Percentiles rank a stretch among this genome's conserved stretches.
Conservation (phyloP, 1,284 basidiomycete species). For the Phellopilus nigrolimitatus region DNA sequence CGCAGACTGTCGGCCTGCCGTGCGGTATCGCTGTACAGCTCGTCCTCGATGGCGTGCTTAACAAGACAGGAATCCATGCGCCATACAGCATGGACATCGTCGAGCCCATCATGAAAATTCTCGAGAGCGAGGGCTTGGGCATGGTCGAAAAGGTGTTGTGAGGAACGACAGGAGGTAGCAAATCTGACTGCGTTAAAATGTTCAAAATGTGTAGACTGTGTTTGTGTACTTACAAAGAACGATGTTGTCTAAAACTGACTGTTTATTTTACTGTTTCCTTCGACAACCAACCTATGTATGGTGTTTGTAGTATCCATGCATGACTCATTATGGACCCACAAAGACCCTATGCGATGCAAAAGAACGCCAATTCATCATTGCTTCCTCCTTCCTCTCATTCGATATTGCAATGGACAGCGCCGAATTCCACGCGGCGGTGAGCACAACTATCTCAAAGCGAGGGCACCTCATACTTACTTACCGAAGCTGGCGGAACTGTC, state of each 20-base stretch:
- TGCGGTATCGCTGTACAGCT: conserved; percentile 91
- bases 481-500: not conserved
- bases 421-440: conserved; percentile 59
- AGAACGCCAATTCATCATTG: not conserved
- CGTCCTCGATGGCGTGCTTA: conserved; percentile 75
- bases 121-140: conserved; percentile 83
- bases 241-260: no score
- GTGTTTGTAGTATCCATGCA: no score
- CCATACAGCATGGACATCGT: conserved; percentile 90
- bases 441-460: conserved; percentile 21
- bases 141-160: conserved; percentile 71
- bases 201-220: not conserved
- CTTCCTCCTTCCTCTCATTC: not conserved
- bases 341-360: not conserved
- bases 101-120: conserved; percentile 68
- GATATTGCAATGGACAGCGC: conserved; percentile 46
- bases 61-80: conserved; percentile 76
- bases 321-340: conserved; percentile 9
- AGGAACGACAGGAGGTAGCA: not conserved
- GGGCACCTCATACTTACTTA: not conserved
- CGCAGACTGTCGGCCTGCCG: conserved; percentile 84
- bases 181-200: not conserved
- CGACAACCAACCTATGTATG: not conserved
- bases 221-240: not conserved
- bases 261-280: no score